phyloP scores from a whole-genome alignment of 306 rosid species.

The Vachellia pachyceras region DNA sequence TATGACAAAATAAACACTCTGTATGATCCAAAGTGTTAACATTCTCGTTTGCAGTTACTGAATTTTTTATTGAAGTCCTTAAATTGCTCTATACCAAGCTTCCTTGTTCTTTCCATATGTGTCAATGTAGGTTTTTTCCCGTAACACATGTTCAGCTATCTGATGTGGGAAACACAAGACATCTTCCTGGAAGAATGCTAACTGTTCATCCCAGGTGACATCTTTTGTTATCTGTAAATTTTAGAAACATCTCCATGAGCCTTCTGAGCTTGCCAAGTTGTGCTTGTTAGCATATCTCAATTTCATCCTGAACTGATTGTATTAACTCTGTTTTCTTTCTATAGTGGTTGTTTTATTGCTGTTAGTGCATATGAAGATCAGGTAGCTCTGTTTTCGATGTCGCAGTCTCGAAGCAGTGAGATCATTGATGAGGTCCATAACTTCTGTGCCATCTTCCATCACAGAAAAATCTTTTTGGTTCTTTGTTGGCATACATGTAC shows the following conservation, averaged over 20 bases:
- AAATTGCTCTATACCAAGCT: constrained; percentile 7
- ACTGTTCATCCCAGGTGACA: constrained; percentile 80
- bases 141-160: constrained; percentile 79
- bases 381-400: constrained; percentile 80
- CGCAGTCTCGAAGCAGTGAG: constrained; percentile 58
- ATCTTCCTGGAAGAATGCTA: constrained; percentile 86
- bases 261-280: constrained; percentile 21
- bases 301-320: constrained; percentile 1
- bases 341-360: constrained; percentile 96
- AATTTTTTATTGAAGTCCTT: not conserved
- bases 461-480: constrained; percentile 34
- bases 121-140: constrained; percentile 71
- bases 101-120: constrained; percentile 25
- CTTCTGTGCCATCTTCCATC: constrained; percentile 29
- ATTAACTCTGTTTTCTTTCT: constrained; percentile 47
- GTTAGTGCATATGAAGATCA: constrained; percentile 83
- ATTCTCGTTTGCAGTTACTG: not conserved
- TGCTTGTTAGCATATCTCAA: constrained; percentile 13
- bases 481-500: constrained; percentile 22
- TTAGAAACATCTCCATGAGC: constrained; percentile 30
- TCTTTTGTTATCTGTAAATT: constrained; percentile 25
- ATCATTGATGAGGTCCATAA: constrained; percentile 75
- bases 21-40: not conserved
- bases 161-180: constrained; percentile 74
- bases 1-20: constrained; percentile 2